A percentile compares a stretch with the other conserved stretches of the same genome.
Conservation (phyloP, 2,329 filamentous ascomycete genomes). For the Aureobasidium sp. region DNA sequence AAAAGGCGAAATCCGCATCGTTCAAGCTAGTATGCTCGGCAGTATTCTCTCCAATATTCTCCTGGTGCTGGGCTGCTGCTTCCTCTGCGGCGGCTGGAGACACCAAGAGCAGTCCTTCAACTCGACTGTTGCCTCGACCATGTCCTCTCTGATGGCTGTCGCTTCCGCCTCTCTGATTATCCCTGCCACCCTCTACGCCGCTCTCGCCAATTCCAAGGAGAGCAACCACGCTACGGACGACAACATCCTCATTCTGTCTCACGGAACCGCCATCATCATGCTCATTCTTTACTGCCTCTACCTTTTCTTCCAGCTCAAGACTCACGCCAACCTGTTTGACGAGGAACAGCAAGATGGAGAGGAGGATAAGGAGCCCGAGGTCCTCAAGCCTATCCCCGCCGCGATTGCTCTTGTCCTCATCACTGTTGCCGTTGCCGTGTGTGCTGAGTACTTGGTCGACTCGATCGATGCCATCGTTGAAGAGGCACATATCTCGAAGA, state of each 20-base stretch:
- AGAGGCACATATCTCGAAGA: constrained; percentile 46
- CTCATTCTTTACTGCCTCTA: constrained; percentile 49
- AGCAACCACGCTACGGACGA: constrained; percentile 29
- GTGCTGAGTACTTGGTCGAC: constrained; percentile 49
- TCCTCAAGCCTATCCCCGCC: constrained; percentile 40
- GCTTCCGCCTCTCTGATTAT: constrained; percentile 48
- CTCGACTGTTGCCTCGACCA: constrained; percentile 70
- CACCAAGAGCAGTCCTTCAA: constrained; percentile 53
- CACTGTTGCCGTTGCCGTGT: constrained; percentile 44
- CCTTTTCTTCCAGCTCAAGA: constrained; percentile 49
- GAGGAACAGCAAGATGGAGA: constrained; percentile 28
- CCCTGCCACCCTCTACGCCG: constrained; percentile 46
- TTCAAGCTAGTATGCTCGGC: constrained; percentile 96
- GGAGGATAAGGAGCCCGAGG: constrained; percentile 27
- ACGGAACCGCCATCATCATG: constrained; percentile 48
- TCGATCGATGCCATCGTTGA: constrained; percentile 49
- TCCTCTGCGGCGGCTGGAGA: constrained; percentile 43
- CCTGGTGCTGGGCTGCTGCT: constrained; percentile 56
- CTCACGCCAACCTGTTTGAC: constrained; percentile 43
- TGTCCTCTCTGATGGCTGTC: constrained; percentile 55
- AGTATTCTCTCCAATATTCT: constrained; percentile 93
- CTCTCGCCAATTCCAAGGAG: constrained; percentile 33
- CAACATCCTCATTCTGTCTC: constrained; percentile 44
- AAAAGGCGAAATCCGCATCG: constrained; percentile 83
- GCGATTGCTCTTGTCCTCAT: constrained; percentile 41